Conservation (phyloP, 2,329 filamentous ascomycete species). For the Aurifilum marmelostoma region DNA sequence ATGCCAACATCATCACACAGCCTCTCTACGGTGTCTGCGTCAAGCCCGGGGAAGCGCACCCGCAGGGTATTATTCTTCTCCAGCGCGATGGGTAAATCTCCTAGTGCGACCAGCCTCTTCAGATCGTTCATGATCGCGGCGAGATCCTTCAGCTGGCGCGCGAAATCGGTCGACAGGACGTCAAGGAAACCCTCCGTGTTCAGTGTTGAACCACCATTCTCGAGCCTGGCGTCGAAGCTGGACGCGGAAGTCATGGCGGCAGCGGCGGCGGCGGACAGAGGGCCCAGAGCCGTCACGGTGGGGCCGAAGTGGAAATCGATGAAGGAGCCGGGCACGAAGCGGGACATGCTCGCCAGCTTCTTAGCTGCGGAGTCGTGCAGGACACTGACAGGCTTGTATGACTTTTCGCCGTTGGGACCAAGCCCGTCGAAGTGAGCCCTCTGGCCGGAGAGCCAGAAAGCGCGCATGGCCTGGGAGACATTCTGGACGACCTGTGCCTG, state of each 20-base stretch:
- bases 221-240: slow-evolving; percentile 44
- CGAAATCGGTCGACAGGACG: slow-evolving; percentile 84
- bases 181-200: slow-evolving; percentile 85
- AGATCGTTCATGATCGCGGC: slow-evolving; percentile 80
- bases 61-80: slow-evolving; percentile 70
- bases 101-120: slow-evolving; percentile 73
- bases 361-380: slow-evolving; percentile 73
- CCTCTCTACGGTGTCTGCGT: slow-evolving; percentile 77
- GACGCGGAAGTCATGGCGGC: slow-evolving; percentile 56
- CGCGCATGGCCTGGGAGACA: slow-evolving; percentile 89
- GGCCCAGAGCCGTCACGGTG: slow-evolving; percentile 84
- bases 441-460: slow-evolving; percentile 89
- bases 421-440: slow-evolving; percentile 85
- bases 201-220: slow-evolving; percentile 61
- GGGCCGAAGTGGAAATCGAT: slow-evolving; percentile 89
- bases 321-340: slow-evolving; percentile 70
- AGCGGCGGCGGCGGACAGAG: slow-evolving; percentile 62
- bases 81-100: slow-evolving; percentile 81
- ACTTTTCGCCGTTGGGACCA: slow-evolving; percentile 72
- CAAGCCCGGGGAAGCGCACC: slow-evolving; percentile 89
- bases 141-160: slow-evolving; percentile 81
- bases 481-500: slow-evolving; percentile 93
- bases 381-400: slow-evolving; percentile 75
- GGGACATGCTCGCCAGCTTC: slow-evolving; percentile 64
- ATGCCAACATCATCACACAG: slow-evolving; percentile 89